Percentiles rank a stretch among this genome's conserved stretches.
Evolutionary conservation across 345 rosid genomes (phyloP).

Genomic region (Gynandropsis gynandra): DNA sequence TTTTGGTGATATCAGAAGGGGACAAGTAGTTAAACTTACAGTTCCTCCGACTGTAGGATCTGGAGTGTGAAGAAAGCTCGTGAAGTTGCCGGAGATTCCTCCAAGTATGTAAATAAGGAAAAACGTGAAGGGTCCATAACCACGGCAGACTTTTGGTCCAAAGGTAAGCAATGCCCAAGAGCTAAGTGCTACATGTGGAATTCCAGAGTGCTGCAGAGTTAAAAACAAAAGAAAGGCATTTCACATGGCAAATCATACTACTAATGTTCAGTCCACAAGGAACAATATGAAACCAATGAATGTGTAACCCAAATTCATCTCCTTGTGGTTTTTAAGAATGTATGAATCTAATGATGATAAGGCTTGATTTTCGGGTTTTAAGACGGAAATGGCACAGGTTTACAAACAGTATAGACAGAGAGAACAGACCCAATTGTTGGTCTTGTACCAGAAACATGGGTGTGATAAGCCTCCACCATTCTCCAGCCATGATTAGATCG

Average conservation of each 20-base stretch:
- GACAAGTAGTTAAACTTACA: conserved; percentile 30
- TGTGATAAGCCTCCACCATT: conserved; percentile 97
- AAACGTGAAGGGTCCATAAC: conserved; percentile 69
- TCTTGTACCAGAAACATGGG: conserved; percentile 99
- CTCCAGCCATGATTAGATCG: conserved; percentile 70
- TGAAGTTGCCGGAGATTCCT: conserved; percentile 82
- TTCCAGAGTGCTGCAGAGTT: conserved; percentile 65
- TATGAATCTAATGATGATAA: too few species aligned
- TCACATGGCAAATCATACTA: conserved; percentile 7
- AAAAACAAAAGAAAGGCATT: background rate
- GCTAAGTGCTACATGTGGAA: conserved; percentile 64
- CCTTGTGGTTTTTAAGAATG: too few species aligned
- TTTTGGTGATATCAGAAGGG: background rate
- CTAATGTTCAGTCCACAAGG: background rate
- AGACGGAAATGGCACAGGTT: background rate
- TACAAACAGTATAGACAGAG: conserved; percentile 34
- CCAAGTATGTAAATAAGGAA: conserved; percentile 72
- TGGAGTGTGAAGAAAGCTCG: conserved; percentile 81
- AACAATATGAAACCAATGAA: conserved; percentile 3
- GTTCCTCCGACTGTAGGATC: conserved; percentile 85
- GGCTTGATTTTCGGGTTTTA: background rate
- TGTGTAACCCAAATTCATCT: too few species aligned
- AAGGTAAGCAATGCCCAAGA: conserved; percentile 76
- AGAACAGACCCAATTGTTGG: conserved; percentile 74
- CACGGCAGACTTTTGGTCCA: conserved; percentile 69